Percentiles rank a stretch among this genome's conserved stretches.
Evolutionary conservation across 805 yeast species (phyloP).

Genomic region (Pichia phayaonensis): DNA sequence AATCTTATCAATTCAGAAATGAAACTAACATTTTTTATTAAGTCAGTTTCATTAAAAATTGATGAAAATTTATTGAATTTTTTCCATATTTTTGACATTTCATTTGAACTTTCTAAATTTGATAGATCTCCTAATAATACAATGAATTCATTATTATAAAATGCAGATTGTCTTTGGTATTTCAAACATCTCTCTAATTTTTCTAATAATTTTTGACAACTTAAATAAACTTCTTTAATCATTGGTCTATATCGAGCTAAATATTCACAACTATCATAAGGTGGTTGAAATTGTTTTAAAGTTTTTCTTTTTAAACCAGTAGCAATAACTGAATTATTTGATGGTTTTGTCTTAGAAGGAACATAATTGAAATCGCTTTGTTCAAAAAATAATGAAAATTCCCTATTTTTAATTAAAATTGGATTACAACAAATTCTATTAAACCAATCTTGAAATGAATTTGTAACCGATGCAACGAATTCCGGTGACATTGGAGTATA

Average conservation of each 20-base stretch:
- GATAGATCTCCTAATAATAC: conserved; percentile 34
- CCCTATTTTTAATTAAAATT: conserved; percentile 78
- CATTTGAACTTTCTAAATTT: conserved; percentile 44
- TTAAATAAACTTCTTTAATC: conserved; percentile 66
- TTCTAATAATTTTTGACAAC: conserved; percentile 46
- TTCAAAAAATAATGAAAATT: conserved; percentile 62
- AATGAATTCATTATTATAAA: conserved; percentile 38
- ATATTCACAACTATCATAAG: conserved; percentile 78
- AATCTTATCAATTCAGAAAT: conserved; percentile 75
- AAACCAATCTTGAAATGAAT: conserved; percentile 79
- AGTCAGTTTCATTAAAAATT: conserved; percentile 67
- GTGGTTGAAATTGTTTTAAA: conserved; percentile 84
- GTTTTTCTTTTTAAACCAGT: conserved; percentile 86
- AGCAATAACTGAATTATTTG: conserved; percentile 44
- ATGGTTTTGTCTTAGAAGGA: conserved; percentile 33
- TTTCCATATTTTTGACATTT: conserved; percentile 73
- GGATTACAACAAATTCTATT: conserved; percentile 67
- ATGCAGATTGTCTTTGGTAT: conserved; percentile 45
- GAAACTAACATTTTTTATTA: conserved; percentile 63
- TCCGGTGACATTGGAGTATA: conserved; percentile 84
- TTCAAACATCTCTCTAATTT: conserved; percentile 49
- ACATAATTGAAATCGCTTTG: conserved; percentile 32
- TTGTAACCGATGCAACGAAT: conserved; percentile 50
- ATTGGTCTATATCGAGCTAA: conserved; percentile 82
- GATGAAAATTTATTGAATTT: conserved; percentile 63